A percentile compares a stretch with the other conserved stretches of the same genome.
These are phyloP conservation scores for Amphibolis antarctica DNA, from an alignment of 106 monocot genomes.

Conservation along the genomic window DNA sequence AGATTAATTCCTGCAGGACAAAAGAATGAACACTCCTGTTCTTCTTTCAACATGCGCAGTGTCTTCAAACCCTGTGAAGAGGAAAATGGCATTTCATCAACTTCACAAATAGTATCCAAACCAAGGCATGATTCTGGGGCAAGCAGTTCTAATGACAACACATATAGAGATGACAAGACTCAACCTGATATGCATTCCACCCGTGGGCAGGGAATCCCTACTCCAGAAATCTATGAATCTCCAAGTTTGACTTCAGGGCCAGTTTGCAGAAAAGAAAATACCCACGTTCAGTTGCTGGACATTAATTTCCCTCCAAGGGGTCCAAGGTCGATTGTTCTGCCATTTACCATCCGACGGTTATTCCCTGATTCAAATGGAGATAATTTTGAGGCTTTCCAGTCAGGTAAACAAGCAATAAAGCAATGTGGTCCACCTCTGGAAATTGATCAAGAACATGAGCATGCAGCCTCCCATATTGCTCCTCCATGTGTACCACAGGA, in stretches of 20 bases:
- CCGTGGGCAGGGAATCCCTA: constrained; percentile 35
- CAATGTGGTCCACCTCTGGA: background rate
- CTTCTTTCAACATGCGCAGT: constrained; percentile 47
- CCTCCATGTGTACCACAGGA: constrained; percentile 8
- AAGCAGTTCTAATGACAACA: constrained; percentile 23
- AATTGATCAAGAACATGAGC: background rate
- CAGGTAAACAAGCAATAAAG: constrained; percentile 8
- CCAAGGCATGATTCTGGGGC: constrained; percentile 30
- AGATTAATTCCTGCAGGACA: constrained; percentile 57
- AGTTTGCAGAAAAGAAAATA: constrained; percentile 21
- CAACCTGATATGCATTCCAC: constrained; percentile 14
- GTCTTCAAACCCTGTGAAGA: constrained; percentile 48
- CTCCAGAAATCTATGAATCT: constrained; percentile 61
- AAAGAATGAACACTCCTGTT: constrained; percentile 45
- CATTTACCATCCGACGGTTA: constrained; percentile 53
- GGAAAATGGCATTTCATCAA: constrained; percentile 31
- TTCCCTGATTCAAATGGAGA: constrained; percentile 26
- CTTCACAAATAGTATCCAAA: constrained; percentile 22
- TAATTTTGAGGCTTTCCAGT: constrained; percentile 12
- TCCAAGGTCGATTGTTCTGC: constrained; percentile 44
- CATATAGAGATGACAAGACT: constrained; percentile 13
- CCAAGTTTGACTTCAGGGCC: constrained; percentile 30
- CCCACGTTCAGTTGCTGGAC: constrained; percentile 48
- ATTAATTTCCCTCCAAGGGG: constrained; percentile 69
- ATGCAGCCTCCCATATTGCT: constrained; percentile 6